These are phyloP conservation scores for Hyparrhenia diplandra DNA, from an alignment of 176 grass and related monocot genomes.

Conservation along the genomic window DNA sequence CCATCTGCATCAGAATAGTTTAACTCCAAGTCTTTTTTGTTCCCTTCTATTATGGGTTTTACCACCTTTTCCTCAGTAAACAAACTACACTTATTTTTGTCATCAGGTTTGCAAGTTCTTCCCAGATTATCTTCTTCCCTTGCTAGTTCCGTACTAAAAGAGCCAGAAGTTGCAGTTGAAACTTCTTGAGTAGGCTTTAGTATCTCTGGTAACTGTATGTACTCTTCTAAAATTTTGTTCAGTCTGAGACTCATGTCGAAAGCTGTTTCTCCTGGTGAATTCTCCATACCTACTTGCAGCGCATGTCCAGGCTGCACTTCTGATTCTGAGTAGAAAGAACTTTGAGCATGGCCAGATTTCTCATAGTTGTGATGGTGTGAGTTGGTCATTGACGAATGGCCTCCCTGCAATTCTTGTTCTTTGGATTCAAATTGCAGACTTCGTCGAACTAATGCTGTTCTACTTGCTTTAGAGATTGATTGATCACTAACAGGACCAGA, in stretches of 20 bases:
- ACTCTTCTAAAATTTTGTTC: conserved; percentile 34
- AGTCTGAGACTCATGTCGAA: conserved; percentile 32
- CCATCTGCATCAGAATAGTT: conserved; percentile 18
- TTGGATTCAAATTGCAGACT: conserved; percentile 40
- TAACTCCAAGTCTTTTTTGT: conserved; percentile 22
- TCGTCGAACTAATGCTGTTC: conserved; percentile 31
- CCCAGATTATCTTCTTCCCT: conserved; percentile 29
- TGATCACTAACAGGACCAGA: not conserved
- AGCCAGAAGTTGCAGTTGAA: conserved; percentile 17
- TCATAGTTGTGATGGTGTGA: not conserved
- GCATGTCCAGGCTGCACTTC: conserved; percentile 5
- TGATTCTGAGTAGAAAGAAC: conserved; percentile 32
- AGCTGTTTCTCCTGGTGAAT: conserved; percentile 30
- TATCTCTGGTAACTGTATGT: conserved; percentile 22
- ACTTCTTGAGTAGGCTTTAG: conserved; percentile 3
- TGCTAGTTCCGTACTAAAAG: conserved; percentile 13
- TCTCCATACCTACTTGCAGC: conserved; percentile 31
- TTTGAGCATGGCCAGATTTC: conserved; percentile 25
- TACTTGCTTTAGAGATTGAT: conserved; percentile 21
- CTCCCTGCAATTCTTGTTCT: conserved; percentile 20
- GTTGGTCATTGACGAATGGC: conserved; percentile 9
- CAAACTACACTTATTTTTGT: not conserved
- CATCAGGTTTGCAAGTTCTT: not conserved
- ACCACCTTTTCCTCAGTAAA: conserved; percentile 7
- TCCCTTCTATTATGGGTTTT: not conserved